Conservation (phyloP, 495 filamentous ascomycete species). For the Penicillium steckii region DNA sequence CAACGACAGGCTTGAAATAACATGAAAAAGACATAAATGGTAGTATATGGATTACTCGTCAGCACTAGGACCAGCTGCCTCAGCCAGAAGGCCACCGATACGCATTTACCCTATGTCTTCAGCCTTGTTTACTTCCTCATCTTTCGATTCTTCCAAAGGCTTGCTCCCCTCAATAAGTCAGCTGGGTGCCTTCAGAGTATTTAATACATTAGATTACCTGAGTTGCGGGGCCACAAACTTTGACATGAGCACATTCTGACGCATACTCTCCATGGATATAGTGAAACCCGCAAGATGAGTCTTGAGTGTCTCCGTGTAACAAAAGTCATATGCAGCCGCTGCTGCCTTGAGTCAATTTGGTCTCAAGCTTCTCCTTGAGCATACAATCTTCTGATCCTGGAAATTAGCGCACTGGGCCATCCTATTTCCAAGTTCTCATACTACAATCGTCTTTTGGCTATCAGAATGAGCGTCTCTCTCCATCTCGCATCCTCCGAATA, state of each 20-base stretch:
- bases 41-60: no score
- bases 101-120: no score
- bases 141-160: no score
- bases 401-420: neutral
- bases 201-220: no score
- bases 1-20: no score
- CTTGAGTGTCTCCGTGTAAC: neutral
- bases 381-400: no score
- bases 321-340: neutral
- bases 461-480: neutral
- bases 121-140: no score
- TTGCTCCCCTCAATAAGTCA: neutral
- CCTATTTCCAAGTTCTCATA: neutral
- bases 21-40: no score
- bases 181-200: neutral
- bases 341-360: neutral
- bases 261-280: no score
- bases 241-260: neutral
- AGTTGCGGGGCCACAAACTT: neutral
- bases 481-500: neutral
- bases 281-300: no score
- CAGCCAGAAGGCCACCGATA: no score
- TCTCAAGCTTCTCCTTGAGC: neutral
- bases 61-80: no score
- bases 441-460: neutral